Conservation (phyloP, 2,329 filamentous ascomycete genomes). For the Exophiala xenobiotica region DNA sequence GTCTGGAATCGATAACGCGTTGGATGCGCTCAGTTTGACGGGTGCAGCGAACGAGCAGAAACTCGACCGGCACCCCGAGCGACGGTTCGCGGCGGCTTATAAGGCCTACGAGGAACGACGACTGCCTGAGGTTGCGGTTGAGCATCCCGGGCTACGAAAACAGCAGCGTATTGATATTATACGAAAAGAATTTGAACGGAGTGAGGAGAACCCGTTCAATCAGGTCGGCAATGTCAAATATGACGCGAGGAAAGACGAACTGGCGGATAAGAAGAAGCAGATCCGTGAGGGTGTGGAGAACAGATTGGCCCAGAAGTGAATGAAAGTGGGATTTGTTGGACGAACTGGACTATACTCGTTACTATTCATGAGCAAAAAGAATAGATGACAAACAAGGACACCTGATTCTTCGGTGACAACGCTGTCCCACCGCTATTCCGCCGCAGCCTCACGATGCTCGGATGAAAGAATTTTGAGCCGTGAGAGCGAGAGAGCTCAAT, state of each 20-base stretch:
- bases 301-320: conserved; percentile 51
- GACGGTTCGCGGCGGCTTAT: conserved; percentile 82
- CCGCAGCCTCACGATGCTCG: no score
- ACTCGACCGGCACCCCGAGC: conserved; percentile 85
- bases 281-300: conserved; percentile 75
- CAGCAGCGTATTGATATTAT: conserved; percentile 84
- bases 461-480: no score
- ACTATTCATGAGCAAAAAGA: no score
- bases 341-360: no score
- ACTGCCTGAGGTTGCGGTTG: conserved; percentile 79
- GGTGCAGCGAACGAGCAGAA: conserved; percentile 59
- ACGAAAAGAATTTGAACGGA: conserved; percentile 90
- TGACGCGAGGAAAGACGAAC: conserved; percentile 76
- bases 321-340: no score
- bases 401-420: no score
- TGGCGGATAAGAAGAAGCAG: conserved; percentile 62
- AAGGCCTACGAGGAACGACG: conserved; percentile 77
- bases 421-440: no score
- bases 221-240: conserved; percentile 69
- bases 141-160: conserved; percentile 74
- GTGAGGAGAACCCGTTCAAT: conserved; percentile 93
- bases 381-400: no score
- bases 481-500: no score
- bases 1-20: conserved; percentile 86
- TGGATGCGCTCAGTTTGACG: conserved; percentile 77